phyloP scores from a whole-genome alignment of 2,329 filamentous ascomycete species.

The Epichloe glyceriae region DNA sequence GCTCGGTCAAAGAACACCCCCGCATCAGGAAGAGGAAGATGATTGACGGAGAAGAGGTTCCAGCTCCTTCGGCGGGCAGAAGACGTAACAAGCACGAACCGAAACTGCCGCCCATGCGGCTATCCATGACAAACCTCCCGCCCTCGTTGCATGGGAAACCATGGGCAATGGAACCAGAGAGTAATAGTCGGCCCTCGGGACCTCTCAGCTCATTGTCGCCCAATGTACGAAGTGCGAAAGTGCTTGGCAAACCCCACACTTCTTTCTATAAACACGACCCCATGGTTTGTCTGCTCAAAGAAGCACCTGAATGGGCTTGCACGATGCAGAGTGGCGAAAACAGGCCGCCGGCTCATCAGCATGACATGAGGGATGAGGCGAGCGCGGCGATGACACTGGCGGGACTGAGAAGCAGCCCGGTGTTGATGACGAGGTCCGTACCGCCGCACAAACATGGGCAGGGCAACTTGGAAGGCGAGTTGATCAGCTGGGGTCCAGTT shows the following conservation, averaged over 20 bases:
- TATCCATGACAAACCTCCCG: constrained; percentile 9
- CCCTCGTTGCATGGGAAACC: constrained; percentile 12
- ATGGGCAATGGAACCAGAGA: constrained; percentile 18
- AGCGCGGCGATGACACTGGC: constrained; percentile 12
- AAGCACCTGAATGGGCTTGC: constrained; percentile 8
- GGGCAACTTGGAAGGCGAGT: constrained; percentile 4
- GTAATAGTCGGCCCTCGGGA: constrained; percentile 11
- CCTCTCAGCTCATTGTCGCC: constrained; percentile 19
- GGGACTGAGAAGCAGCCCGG: constrained; percentile 11
- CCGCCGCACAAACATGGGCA: background rate
- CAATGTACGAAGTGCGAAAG: constrained; percentile 15
- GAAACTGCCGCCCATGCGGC: constrained; percentile 19
- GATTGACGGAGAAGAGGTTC: constrained; percentile 26
- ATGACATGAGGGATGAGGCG: constrained; percentile 3
- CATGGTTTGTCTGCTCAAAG: constrained; percentile 11
- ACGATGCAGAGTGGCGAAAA: constrained; percentile 1
- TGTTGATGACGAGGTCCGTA: constrained; percentile 1
- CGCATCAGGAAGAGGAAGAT: constrained; percentile 34
- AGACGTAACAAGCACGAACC: constrained; percentile 10
- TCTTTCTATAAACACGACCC: constrained; percentile 14
- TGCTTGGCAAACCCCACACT: constrained; percentile 10
- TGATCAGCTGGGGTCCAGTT: constrained; percentile 11
- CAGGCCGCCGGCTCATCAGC: background rate
- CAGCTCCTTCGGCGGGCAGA: constrained; percentile 7
- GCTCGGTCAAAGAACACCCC: constrained; percentile 36